Conservation (phyloP, 2,329 filamentous ascomycete species). For the Neocatenulostroma microsporum region DNA sequence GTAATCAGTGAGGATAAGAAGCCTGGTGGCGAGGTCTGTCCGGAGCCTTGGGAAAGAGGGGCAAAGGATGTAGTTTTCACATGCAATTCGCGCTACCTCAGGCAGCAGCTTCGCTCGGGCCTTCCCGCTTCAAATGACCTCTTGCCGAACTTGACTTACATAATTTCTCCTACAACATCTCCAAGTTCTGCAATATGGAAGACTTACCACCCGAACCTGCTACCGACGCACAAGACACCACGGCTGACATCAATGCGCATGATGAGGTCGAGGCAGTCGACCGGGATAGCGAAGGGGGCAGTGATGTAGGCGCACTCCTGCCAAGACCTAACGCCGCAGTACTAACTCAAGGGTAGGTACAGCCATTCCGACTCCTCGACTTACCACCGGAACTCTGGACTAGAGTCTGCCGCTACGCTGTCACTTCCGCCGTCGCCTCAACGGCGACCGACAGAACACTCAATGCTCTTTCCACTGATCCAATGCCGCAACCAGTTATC, state of each 20-base stretch:
- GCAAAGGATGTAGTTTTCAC: no score
- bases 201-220: not conserved
- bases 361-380: conserved; percentile 1
- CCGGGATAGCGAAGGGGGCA: not conserved
- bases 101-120: no score
- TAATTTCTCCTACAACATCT: no score
- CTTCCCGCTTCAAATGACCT: no score
- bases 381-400: conserved; percentile 5
- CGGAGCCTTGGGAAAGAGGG: no score
- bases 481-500: not conserved
- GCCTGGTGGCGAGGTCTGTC: no score
- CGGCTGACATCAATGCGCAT: not conserved
- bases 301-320: not conserved
- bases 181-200: no score
- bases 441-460: no score
- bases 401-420: conserved; percentile 1
- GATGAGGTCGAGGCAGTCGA: not conserved
- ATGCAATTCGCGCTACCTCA: no score
- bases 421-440: not conserved
- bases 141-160: no score
- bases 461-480: not conserved
- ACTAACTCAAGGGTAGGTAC: not conserved
- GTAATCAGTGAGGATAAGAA: no score
- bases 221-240: not conserved
- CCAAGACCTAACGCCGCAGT: not conserved